These are phyloP conservation scores for Paramecium tetraurelia DNA, from an alignment of 73 alveolate species.

Conservation along the genomic window DNA sequence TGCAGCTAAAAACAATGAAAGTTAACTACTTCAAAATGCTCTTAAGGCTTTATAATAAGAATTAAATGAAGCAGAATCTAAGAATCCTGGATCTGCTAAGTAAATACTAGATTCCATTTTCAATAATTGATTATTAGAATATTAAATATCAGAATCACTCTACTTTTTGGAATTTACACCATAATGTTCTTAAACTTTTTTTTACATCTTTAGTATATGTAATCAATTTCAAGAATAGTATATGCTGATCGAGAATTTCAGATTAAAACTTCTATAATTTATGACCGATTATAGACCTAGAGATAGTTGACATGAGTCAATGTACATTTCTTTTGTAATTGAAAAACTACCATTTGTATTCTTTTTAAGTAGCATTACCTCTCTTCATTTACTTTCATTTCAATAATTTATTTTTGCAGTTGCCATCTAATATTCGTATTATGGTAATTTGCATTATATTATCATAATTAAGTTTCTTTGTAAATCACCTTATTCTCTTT, in stretches of 20 bases:
- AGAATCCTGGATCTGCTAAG: neutral
- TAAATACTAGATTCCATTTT: neutral
- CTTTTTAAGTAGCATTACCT: no score
- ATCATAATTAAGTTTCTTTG: no score
- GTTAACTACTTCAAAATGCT: neutral
- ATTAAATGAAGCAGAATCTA: constrained; percentile 1
- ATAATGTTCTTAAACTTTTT: constrained; percentile 21
- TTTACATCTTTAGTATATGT: neutral
- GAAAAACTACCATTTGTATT: no score
- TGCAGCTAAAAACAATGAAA: neutral
- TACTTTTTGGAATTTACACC: neutral
- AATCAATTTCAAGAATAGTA: neutral
- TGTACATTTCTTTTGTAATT: no score
- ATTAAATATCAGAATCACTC: neutral
- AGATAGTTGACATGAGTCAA: no score
- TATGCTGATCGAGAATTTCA: neutral
- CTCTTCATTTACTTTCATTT: no score
- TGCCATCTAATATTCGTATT: neutral
- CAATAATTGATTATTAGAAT: neutral
- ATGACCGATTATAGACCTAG: no score
- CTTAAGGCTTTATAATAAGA: neutral
- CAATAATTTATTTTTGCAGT: neutral
- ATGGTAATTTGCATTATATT: no score
- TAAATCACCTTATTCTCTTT: no score
- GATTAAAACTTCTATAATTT: no score